These are phyloP conservation scores for Volutella citrinella DNA, from an alignment of 2,329 filamentous ascomycete genomes.

Conservation along the genomic window DNA sequence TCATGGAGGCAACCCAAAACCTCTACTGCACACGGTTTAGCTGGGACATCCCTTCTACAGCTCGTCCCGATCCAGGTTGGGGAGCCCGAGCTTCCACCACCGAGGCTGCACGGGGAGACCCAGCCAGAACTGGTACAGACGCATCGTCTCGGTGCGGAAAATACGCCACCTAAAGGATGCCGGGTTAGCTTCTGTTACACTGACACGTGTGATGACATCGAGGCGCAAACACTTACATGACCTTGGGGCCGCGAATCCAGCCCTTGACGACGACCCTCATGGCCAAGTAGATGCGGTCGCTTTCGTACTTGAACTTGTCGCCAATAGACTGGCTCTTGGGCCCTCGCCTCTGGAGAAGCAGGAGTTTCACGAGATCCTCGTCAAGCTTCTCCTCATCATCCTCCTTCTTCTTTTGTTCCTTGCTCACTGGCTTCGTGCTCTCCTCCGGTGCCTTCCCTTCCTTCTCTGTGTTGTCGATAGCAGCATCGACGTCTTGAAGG, in stretches of 20 bases:
- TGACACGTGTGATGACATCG: neutral
- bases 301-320: conserved; percentile 63
- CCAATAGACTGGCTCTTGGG: conserved; percentile 33
- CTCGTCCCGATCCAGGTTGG: conserved; percentile 44
- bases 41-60: conserved; percentile 40
- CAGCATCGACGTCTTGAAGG: too few species aligned
- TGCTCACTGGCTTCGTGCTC: conserved; percentile 26
- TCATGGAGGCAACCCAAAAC: too few species aligned
- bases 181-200: neutral
- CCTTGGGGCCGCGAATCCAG: conserved; percentile 68
- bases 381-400: conserved; percentile 39
- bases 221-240: conserved; percentile 62
- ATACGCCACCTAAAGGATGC: conserved; percentile 38
- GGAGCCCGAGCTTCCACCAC: conserved; percentile 44
- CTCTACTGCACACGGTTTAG: too few species aligned
- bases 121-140: conserved; percentile 49
- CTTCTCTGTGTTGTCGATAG: conserved; percentile 20
- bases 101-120: conserved; percentile 50
- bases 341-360: conserved; percentile 30
- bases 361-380: conserved; percentile 36
- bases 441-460: conserved; percentile 37
- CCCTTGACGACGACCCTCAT: conserved; percentile 64
- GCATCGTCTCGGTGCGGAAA: conserved; percentile 40
- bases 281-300: conserved; percentile 59
- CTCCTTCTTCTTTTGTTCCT: conserved; percentile 31